phyloP scores from a whole-genome alignment of 2,329 filamentous ascomycete species.

The Sporothrix luriei region DNA sequence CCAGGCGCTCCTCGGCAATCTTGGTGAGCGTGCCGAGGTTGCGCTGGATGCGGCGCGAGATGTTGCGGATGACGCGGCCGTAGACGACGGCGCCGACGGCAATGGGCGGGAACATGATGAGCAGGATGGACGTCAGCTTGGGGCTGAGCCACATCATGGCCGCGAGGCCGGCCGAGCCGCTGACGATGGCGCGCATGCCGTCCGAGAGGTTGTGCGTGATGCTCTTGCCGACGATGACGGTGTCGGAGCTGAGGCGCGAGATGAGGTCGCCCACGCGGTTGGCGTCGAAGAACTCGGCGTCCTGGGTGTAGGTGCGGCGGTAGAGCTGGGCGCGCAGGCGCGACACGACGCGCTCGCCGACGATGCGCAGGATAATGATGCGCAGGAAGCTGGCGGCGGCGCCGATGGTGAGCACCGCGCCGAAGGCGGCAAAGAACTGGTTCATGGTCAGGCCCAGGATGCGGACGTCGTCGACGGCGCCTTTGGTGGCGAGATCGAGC shows the following conservation, averaged over 20 bases:
- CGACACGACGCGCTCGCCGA: slow-evolving; percentile 92
- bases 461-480: slow-evolving; percentile 63
- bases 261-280: slow-evolving; percentile 96
- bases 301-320: slow-evolving; percentile 89
- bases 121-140: slow-evolving; percentile 82
- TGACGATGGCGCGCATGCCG: slow-evolving; percentile 87
- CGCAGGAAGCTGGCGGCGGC: slow-evolving; percentile 91
- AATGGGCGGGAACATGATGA: slow-evolving; percentile 86
- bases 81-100: slow-evolving; percentile 91
- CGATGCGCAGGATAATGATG: slow-evolving; percentile 88
- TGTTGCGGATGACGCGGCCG: slow-evolving; percentile 80
- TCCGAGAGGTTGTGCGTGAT: slow-evolving; percentile 98
- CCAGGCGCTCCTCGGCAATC: slow-evolving; percentile 95
- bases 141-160: slow-evolving; percentile 97
- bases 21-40: slow-evolving; percentile 92
- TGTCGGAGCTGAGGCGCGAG: slow-evolving; percentile 91
- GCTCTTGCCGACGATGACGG: slow-evolving; percentile 96
- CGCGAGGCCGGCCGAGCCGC: slow-evolving; percentile 82
- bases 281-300: slow-evolving; percentile 98
- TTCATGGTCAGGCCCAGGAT: slow-evolving; percentile 82
- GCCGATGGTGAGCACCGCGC: slow-evolving; percentile 73
- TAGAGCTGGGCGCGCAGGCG: slow-evolving; percentile 87
- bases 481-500: slow-evolving; percentile 83
- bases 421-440: slow-evolving; percentile 86
- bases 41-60: slow-evolving; percentile 91